Base-by-base conservation (phyloP, 2,329 filamentous ascomycete genomes). In the Monilinia fructicola region DNA sequence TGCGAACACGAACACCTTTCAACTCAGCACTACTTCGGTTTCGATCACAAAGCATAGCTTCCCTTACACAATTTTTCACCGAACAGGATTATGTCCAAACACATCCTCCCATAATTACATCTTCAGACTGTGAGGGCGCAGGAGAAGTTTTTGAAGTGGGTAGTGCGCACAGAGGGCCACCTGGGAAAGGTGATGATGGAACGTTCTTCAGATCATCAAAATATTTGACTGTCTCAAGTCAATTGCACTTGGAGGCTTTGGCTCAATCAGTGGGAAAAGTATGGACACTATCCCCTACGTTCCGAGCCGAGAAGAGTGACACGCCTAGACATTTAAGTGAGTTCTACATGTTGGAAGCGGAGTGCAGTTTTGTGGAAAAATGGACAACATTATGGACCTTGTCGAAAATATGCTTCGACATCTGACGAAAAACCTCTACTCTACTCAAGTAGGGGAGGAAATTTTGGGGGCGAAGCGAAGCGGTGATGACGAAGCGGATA, bases 291-390 rank as follows among this genome's bases (percentile, higher is more conserved):
- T 95, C 93, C 5, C 95, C 95, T 3, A 96, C 93, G 0, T 99
- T 99, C 76, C 87, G 95, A 48, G 95, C 95, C 4, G 95, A 97
- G 78, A 89, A 88, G 76, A 97, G 93, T 78, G 93, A 98, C 75
- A 98, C 95, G 0, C 89, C 93, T 7, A 88, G 95, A 38, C 95
- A 99, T 78, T 82, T 99, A 69, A 97, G 92, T 80, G 95, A 99
- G 76, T 98, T 99, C 75, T 98, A 98, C 79, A 98, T 99, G 95
- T 85, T 99, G 2, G 95, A 99, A 78, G 93, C 89, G 21, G 95
- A 99, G 78, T 82, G 93, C 76, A 89, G 87, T 74, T 97, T 97
- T 76, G 85, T 89, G 53, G 83, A 90, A 56, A 81, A 70, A 82
- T 97, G 71, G 80, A 84, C 40, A 81, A 84, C 35, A 82, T 99